These are phyloP conservation scores for Lasiodiplodia citricola DNA, from an alignment of 2,329 filamentous ascomycete species.

Conservation along the genomic window DNA sequence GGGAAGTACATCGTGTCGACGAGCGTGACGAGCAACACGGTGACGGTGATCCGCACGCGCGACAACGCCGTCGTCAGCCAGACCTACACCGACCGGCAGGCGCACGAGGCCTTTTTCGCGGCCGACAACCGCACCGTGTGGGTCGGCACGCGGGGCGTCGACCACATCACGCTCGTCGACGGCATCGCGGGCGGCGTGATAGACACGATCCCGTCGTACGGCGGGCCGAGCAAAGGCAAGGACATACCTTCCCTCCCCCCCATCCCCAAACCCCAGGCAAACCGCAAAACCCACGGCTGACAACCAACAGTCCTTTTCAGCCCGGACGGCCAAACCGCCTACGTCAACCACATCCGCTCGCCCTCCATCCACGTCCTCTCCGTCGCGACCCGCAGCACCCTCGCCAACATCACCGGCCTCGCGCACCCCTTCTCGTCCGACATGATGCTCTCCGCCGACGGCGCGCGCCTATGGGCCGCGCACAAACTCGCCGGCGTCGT, in stretches of 20 bases:
- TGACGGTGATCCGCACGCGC: slow-evolving; percentile 18
- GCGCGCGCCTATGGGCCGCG: slow-evolving; percentile 19
- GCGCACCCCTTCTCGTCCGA: slow-evolving; percentile 27
- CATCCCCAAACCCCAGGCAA: no score
- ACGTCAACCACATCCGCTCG: slow-evolving; percentile 28
- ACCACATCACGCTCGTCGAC: slow-evolving; percentile 20
- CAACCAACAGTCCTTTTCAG: slow-evolving; percentile 22
- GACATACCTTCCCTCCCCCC: no score
- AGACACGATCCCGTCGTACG: slow-evolving; percentile 13
- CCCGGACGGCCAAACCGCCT: slow-evolving; percentile 25
- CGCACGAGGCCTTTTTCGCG: slow-evolving; percentile 27
- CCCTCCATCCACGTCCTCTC: slow-evolving; percentile 24
- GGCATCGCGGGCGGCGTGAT: slow-evolving; percentile 18
- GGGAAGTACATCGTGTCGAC: slow-evolving; percentile 28
- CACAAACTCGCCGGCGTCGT: slow-evolving; percentile 22
- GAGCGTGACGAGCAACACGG: slow-evolving; percentile 26
- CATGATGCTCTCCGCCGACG: slow-evolving; percentile 27
- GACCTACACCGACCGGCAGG: slow-evolving; percentile 20
- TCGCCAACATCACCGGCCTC: slow-evolving; percentile 28
- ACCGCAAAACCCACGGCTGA: background rate
- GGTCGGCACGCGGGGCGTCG: slow-evolving; percentile 25
- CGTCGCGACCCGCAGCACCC: background rate
- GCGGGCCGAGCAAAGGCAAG: slow-evolving; percentile 25
- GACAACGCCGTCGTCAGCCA: slow-evolving; percentile 25
- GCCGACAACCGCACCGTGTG: slow-evolving; percentile 25